Conservation (phyloP, 805 yeast genomes). For the Starmerella ratchasimensis region DNA sequence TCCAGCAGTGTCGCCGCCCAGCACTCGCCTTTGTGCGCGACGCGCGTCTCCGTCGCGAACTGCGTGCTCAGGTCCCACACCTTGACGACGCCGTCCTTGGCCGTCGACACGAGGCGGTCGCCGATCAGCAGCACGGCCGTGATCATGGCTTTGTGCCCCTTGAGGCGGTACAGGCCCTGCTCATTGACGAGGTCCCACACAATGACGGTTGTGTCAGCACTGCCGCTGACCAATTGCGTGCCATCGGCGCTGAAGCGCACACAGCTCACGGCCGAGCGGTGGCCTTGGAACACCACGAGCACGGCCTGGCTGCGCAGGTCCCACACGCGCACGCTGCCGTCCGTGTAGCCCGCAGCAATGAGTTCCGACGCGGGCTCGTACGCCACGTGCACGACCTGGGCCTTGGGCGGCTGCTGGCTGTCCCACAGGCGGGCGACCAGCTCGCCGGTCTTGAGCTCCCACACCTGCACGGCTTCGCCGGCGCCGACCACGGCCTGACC, state of each 20-base stretch:
- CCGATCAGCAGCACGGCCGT: constrained; percentile 53
- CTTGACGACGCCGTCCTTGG: constrained; percentile 84
- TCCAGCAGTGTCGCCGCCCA: constrained; percentile 50
- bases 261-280: constrained; percentile 59
- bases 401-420: constrained; percentile 36
- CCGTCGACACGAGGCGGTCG: constrained; percentile 56
- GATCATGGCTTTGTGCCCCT: constrained; percentile 80
- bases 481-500: constrained; percentile 70
- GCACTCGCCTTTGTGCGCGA: constrained; percentile 87
- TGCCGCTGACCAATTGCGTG: constrained; percentile 74
- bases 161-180: constrained; percentile 69
- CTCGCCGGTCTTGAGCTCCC: constrained; percentile 91
- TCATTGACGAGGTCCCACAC: constrained; percentile 95
- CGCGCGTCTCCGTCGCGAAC: constrained; percentile 87
- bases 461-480: constrained; percentile 66
- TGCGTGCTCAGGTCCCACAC: constrained; percentile 85
- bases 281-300: constrained; percentile 79
- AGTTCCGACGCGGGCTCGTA: constrained; percentile 50
- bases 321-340: constrained; percentile 86
- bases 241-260: constrained; percentile 68
- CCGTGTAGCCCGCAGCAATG: constrained; percentile 78
- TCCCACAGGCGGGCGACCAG: constrained; percentile 34
- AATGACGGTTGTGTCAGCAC: constrained; percentile 69
- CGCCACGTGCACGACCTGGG: constrained; percentile 49
- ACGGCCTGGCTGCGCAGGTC: constrained; percentile 71